phyloP scores from a whole-genome alignment of 352 stramenopile species.

The Globisporangium recalcitrans region DNA sequence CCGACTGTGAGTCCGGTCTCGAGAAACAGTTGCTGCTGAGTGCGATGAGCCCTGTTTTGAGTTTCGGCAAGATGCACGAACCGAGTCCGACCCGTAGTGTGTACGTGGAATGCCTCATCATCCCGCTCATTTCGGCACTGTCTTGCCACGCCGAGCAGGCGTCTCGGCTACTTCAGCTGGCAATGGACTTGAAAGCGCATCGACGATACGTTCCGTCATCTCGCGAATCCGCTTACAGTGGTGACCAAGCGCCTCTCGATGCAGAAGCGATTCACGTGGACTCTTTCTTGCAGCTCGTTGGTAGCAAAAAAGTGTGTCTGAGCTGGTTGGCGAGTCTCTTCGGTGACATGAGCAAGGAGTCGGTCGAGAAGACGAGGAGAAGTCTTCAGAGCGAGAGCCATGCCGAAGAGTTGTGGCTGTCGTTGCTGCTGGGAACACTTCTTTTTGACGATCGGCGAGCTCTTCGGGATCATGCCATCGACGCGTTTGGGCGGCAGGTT shows the following conservation, averaged over 20 bases:
- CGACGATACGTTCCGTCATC: slow-evolving; percentile 12
- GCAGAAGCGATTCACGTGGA: slow-evolving; percentile 22
- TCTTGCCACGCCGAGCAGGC: slow-evolving; percentile 23
- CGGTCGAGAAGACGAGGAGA: neutral
- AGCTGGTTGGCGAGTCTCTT: slow-evolving; percentile 44
- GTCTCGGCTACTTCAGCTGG: slow-evolving; percentile 32
- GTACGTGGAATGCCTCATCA: slow-evolving; percentile 53
- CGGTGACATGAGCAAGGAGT: neutral
- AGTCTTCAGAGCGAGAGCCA: neutral
- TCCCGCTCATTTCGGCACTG: slow-evolving; percentile 50
- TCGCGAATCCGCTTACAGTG: slow-evolving; percentile 1
- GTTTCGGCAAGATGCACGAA: slow-evolving; percentile 17
- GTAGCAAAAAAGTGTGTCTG: slow-evolving; percentile 15
- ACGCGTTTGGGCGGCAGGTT: slow-evolving; percentile 38
- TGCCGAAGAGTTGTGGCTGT: slow-evolving; percentile 26
- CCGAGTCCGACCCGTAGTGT: slow-evolving; percentile 20
- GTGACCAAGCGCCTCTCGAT: neutral
- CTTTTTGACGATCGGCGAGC: slow-evolving; percentile 29
- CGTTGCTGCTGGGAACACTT: slow-evolving; percentile 31
- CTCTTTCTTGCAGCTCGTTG: slow-evolving; percentile 32
- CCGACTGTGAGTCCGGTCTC: slow-evolving; percentile 19
- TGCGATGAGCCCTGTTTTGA: slow-evolving; percentile 25
- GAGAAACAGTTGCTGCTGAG: slow-evolving; percentile 46
- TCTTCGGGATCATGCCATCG: slow-evolving; percentile 20
- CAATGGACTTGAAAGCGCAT: slow-evolving; percentile 28